phyloP scores from a whole-genome alignment of 2,329 filamentous ascomycete genomes.

The Aspergillus transmontanensis region DNA sequence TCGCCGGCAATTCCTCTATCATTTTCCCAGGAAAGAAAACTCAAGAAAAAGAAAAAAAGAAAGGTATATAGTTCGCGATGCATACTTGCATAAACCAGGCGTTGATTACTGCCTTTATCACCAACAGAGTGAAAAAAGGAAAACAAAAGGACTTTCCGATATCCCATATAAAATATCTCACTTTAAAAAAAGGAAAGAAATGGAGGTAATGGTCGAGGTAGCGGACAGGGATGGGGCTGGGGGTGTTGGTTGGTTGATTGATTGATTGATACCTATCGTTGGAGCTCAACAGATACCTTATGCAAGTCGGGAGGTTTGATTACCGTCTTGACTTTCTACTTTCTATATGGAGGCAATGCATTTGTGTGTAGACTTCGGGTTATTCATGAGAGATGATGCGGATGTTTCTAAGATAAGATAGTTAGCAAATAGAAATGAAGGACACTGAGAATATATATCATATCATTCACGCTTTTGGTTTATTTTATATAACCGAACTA shows the following conservation, averaged over 20 bases:
- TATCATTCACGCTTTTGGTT: neutral
- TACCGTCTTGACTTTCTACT: neutral
- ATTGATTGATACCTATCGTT: neutral
- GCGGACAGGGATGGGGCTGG: neutral
- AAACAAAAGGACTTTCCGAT: neutral
- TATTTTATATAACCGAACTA: neutral
- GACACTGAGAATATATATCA: conserved; percentile 3
- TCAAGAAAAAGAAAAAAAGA: conserved; percentile 11
- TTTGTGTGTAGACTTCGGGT: neutral
- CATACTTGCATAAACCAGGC: conserved; percentile 23
- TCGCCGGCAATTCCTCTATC: conserved; percentile 11
- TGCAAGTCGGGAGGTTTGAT: neutral
- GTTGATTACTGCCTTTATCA: conserved; percentile 11
- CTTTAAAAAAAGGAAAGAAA: neutral
- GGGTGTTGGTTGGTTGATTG: neutral
- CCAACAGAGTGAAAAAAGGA: conserved; percentile 1
- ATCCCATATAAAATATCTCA: neutral
- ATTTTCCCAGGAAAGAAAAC: conserved; percentile 1
- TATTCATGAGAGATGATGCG: neutral
- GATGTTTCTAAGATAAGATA: neutral
- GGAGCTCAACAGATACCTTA: neutral
- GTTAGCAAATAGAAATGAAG: conserved; percentile 1
- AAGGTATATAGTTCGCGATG: conserved; percentile 27
- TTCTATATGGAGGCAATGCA: neutral
- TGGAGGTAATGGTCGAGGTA: conserved; percentile 2